These are phyloP conservation scores for Phalaenopsis hybrid DNA, from an alignment of 116 monocot species.

Conservation along the genomic window DNA sequence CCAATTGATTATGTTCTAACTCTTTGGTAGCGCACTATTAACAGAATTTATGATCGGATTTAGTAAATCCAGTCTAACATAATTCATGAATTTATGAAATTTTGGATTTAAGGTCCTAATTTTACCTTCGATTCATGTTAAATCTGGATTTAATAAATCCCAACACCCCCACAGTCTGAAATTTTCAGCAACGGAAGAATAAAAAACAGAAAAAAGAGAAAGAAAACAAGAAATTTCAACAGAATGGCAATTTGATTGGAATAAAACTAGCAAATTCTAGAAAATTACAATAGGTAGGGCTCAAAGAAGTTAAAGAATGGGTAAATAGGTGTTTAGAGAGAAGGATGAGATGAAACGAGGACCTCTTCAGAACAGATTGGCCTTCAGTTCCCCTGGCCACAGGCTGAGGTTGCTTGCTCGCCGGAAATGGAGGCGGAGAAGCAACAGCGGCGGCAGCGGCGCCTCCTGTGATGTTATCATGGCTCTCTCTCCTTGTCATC, in stretches of 20 bases:
- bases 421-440: not conserved
- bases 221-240: not conserved
- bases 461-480: conserved; percentile 20
- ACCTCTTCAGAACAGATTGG: conserved; percentile 41
- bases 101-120: not conserved
- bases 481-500: conserved; percentile 20
- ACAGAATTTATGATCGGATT: no score
- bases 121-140: no score
- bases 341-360: no score
- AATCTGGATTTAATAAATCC: no score
- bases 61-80: no score
- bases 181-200: not conserved
- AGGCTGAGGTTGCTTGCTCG: conserved; percentile 13
- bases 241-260: no score
- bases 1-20: no score
- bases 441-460: not conserved
- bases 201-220: not conserved
- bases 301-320: not conserved
- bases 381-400: conserved; percentile 17
- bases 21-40: no score
- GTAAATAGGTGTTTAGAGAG: no score
- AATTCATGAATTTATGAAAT: not conserved
- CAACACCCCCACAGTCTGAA: no score
- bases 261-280: not conserved
- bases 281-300: not conserved